Conservation (phyloP, 768 basidiomycete genomes). For the Lyophyllum semitale region DNA sequence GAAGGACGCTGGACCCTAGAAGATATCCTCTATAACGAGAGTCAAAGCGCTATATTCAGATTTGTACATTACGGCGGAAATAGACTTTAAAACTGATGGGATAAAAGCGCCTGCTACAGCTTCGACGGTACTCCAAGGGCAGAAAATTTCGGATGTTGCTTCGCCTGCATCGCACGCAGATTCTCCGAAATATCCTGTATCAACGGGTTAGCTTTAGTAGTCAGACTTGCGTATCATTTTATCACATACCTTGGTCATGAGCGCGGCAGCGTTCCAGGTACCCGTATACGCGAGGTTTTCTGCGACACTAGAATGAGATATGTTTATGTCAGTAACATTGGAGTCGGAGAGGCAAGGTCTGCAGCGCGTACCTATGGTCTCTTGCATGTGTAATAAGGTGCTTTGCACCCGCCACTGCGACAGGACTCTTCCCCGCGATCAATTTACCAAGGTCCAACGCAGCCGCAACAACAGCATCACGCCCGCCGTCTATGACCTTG, state of each 20-base stretch:
- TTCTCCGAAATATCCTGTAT: slow-evolving; percentile 40
- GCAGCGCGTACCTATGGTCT: slow-evolving; percentile 67
- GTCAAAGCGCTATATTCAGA: neutral
- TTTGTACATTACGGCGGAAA: too few relatives aligned
- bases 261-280: slow-evolving; percentile 44
- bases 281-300: slow-evolving; percentile 47
- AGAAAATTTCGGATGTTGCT: slow-evolving; percentile 31
- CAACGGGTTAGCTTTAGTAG: neutral
- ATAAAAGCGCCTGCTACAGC: slow-evolving; percentile 3
- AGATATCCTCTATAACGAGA: neutral
- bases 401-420: slow-evolving; percentile 80
- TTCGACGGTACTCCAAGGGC: slow-evolving; percentile 23
- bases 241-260: slow-evolving; percentile 41
- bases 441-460: slow-evolving; percentile 66
- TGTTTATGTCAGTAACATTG: neutral
- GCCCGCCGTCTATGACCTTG: slow-evolving; percentile 64
- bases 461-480: slow-evolving; percentile 62
- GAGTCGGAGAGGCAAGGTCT: neutral
- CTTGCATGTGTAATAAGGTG: slow-evolving; percentile 74
- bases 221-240: neutral
- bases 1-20: too few relatives aligned
- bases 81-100: too few relatives aligned
- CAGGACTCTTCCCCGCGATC: slow-evolving; percentile 77
- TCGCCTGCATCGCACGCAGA: slow-evolving; percentile 32
- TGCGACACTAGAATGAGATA: slow-evolving; percentile 27